Evolutionary conservation across 129 eudicot species (phyloP).

Genomic region (Glebionis coronaria): DNA sequence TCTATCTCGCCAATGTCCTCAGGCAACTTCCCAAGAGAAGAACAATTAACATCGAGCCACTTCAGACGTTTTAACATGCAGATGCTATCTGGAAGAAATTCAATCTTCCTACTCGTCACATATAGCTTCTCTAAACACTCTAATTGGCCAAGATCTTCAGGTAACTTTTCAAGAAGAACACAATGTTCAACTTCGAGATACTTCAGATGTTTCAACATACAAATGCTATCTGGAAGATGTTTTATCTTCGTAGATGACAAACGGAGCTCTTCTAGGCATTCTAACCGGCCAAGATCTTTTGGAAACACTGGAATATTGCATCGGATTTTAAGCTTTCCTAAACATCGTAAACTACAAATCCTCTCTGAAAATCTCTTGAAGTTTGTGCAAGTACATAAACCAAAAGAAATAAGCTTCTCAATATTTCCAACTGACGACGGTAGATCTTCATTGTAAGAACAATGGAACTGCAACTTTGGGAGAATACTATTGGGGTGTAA

Average conservation of each 20-base stretch:
- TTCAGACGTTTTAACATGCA: not conserved
- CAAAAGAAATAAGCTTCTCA: constrained; percentile 14
- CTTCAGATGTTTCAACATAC: constrained; percentile 6
- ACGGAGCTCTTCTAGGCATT: not conserved
- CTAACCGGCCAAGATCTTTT: not conserved
- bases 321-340: not conserved
- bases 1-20: not conserved
- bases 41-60: not conserved
- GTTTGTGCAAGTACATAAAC: constrained; percentile 9
- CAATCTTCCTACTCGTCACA: not conserved
- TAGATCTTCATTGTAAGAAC: not conserved
- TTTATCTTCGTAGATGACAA: not conserved
- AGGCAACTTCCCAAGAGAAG: not conserved
- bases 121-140: not conserved
- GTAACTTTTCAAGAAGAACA: not conserved
- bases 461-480: not conserved
- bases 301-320: not conserved
- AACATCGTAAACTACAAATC: not conserved
- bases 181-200: not conserved
- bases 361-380: not conserved
- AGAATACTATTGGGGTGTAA: not conserved
- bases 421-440: not conserved
- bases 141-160: not conserved
- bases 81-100: not conserved
- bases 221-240: constrained; percentile 13